phyloP scores from a whole-genome alignment of 805 yeast genomes.

The Cyberlindnera euphorbiiphila region DNA sequence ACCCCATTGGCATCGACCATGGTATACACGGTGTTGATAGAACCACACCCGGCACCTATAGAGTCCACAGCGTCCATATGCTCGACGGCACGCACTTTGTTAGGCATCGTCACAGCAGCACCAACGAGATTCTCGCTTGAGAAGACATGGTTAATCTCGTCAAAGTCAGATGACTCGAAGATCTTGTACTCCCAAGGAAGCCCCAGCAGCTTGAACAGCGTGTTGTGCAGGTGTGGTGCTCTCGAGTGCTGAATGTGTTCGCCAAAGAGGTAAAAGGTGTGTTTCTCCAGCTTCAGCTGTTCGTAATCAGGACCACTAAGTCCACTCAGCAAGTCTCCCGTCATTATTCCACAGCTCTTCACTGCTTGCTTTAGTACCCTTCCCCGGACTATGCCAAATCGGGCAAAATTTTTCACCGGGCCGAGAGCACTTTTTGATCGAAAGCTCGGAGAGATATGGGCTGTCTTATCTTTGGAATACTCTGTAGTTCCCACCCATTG shows the following conservation, averaged over 20 bases:
- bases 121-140: slow-evolving; percentile 18
- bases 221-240: slow-evolving; percentile 25
- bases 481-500: no score
- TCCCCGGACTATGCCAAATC: background rate
- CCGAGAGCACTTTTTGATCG: no score
- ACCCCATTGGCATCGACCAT: slow-evolving; percentile 8
- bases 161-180: slow-evolving; percentile 22
- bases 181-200: slow-evolving; percentile 23
- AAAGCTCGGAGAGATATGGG: no score
- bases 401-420: background rate
- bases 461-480: no score
- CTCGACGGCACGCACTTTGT: slow-evolving; percentile 22
- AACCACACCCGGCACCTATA: slow-evolving; percentile 27
- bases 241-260: slow-evolving; percentile 24
- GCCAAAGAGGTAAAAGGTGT: slow-evolving; percentile 24
- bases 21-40: slow-evolving; percentile 26
- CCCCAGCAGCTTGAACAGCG: slow-evolving; percentile 18
- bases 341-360: no score
- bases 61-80: slow-evolving; percentile 22
- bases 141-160: slow-evolving; percentile 15
- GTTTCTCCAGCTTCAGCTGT: slow-evolving; percentile 3
- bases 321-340: slow-evolving; percentile 2
- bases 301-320: slow-evolving; percentile 7
- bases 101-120: slow-evolving; percentile 27
- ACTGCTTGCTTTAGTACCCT: background rate